phyloP scores from a whole-genome alignment of 164 flowering plant species.

The Houttuynia cordata region DNA sequence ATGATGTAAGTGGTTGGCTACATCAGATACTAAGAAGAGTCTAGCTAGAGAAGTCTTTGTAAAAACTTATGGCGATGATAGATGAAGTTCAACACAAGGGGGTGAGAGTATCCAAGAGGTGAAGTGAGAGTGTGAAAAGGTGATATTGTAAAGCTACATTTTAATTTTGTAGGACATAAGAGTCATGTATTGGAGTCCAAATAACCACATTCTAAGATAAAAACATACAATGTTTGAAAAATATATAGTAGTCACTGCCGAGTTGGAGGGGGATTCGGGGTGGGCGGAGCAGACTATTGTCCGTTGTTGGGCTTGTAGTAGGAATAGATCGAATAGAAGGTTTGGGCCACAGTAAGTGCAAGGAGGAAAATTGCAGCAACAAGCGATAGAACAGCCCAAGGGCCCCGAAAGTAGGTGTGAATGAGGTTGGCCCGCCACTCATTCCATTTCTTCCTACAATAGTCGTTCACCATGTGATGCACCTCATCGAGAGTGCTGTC shows the following conservation, averaged over 20 bases:
- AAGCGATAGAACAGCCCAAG: slow-evolving; percentile 46
- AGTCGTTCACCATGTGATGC: slow-evolving; percentile 20
- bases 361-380: slow-evolving; percentile 37
- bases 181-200: no score
- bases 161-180: no score
- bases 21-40: no score
- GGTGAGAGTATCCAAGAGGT: no score
- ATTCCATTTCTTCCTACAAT: slow-evolving; percentile 33
- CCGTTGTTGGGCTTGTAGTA: slow-evolving; percentile 6
- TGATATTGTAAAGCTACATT: no score
- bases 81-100: no score
- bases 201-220: no score
- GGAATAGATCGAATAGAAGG: slow-evolving; percentile 24
- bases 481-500: slow-evolving; percentile 19
- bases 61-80: no score
- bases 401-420: slow-evolving; percentile 43
- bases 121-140: no score
- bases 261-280: neutral
- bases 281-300: neutral
- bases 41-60: no score
- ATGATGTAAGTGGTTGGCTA: no score
- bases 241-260: neutral
- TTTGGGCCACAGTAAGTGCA: slow-evolving; percentile 32
- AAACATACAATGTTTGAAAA: no score
- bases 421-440: slow-evolving; percentile 42